These are phyloP conservation scores for Ophiosphaerella herpotricha DNA, from an alignment of 2,329 filamentous ascomycete genomes.

Conservation along the genomic window DNA sequence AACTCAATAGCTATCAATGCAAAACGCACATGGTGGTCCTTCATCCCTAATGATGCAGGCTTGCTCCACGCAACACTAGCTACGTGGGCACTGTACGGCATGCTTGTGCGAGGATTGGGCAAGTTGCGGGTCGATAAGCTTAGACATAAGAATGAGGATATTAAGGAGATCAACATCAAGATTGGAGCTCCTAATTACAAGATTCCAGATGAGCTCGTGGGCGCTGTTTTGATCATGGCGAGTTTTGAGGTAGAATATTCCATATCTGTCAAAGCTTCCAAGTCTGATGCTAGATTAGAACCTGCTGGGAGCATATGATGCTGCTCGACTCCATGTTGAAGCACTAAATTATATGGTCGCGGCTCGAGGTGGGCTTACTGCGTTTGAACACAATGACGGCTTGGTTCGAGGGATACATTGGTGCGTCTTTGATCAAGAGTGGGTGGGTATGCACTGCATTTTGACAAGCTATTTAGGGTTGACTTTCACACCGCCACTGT, in stretches of 20 bases:
- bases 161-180: slow-evolving; percentile 29
- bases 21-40: slow-evolving; percentile 26
- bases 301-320: slow-evolving; percentile 29
- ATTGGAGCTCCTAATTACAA: slow-evolving; percentile 11
- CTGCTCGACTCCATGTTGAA: slow-evolving; percentile 23
- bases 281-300: slow-evolving; percentile 18
- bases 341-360: slow-evolving; percentile 29
- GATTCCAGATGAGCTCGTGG: slow-evolving; percentile 31
- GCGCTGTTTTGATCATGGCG: slow-evolving; percentile 27
- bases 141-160: slow-evolving; percentile 31
- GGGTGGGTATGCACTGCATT: neutral
- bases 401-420: slow-evolving; percentile 29
- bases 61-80: slow-evolving; percentile 33
- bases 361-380: slow-evolving; percentile 24
- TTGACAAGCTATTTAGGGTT: slow-evolving; percentile 17
- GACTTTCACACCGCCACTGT: slow-evolving; percentile 31
- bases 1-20: slow-evolving; percentile 30
- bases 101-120: slow-evolving; percentile 16
- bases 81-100: slow-evolving; percentile 34
- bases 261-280: neutral
- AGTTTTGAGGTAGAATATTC: slow-evolving; percentile 26
- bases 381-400: slow-evolving; percentile 31
- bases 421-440: slow-evolving; percentile 9
- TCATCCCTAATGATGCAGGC: slow-evolving; percentile 27
- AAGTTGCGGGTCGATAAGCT: slow-evolving; percentile 20